A percentile compares a stretch with the other conserved stretches of the same genome.
Evolutionary conservation across 1,284 basidiomycete genomes (phyloP).

Genomic region (Heterobasidion occidentale): DNA sequence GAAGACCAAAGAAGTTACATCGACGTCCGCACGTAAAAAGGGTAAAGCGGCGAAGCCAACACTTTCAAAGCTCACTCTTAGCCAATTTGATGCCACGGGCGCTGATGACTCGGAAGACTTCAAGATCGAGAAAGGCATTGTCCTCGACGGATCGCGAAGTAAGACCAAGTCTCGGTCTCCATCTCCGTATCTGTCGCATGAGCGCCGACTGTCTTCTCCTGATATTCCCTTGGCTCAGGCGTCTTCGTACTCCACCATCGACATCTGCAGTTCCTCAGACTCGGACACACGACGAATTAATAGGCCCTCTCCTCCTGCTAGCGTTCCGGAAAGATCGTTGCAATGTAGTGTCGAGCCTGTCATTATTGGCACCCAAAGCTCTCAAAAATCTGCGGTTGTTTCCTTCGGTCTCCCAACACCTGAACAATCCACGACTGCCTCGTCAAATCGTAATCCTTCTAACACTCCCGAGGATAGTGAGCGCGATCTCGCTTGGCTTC

Average conservation of each 20-base stretch:
- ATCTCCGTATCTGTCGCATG: neutral
- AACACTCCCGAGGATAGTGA: neutral
- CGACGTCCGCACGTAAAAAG: neutral
- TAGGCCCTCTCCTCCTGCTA: conserved; percentile 7
- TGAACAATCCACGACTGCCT: neutral
- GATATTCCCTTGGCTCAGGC: conserved; percentile 13
- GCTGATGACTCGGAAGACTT: conserved; percentile 49
- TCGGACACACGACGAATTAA: neutral
- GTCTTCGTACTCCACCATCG: conserved; percentile 14
- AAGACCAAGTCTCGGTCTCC: neutral
- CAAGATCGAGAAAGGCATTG: conserved; percentile 35
- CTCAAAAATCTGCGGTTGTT: neutral
- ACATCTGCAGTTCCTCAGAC: conserved; percentile 14
- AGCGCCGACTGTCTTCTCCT: conserved; percentile 13
- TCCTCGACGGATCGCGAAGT: neutral
- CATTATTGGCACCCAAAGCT: neutral
- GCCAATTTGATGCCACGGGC: conserved; percentile 32
- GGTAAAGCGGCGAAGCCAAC: conserved; percentile 20
- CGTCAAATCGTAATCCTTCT: neutral
- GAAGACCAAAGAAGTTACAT: neutral
- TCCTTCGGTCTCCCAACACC: neutral
- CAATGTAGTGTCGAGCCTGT: neutral
- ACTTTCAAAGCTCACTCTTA: conserved; percentile 24
- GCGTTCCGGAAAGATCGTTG: neutral
- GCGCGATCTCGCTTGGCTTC: conserved; percentile 12